Base-by-base conservation (phyloP, 495 filamentous ascomycete species). In the Bombardia bombarda region DNA sequence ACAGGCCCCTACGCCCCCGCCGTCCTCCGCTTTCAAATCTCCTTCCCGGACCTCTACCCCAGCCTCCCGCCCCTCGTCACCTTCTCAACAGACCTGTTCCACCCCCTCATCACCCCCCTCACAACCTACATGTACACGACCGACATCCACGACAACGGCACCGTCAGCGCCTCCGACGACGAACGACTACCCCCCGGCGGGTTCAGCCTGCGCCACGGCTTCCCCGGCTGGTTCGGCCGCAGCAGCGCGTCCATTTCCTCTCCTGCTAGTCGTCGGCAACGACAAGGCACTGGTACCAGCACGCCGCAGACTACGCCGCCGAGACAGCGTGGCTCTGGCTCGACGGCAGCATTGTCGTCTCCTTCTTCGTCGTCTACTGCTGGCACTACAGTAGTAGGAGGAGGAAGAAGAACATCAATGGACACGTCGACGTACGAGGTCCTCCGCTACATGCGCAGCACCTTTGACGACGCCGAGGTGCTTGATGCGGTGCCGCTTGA, bases 121-220 rank as follows among this genome's bases (percentile, higher is more conserved):
- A 95, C 87, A 5, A 93, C 87, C 2, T 87, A 93, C 61, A 90
- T 87, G 46, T 92, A 90, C 66, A 83, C 85, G 35, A 87, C 85
- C 18, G 78, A 81, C 46, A 74, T 81, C 4, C 70, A 82, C 23
- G 72, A 77, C 40, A 79, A 67, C 20, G 84, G 83, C 21, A 86
- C 85, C 0, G 81, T 85, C 32, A 89, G 84, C 57, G 84, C 86
- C 10, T 80, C 79, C 7, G 87, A 93, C 55, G 82, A 84, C 13
- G 83, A 90, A 54, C 70, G 85, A 10, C 65, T 95, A 44, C 84
- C 87, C 0, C 88, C 90, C 0, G 90, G 90, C 3, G 84, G 86
- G 0, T 95, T 95, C 61, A 87, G 82, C 49, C 71, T 97, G 26
- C 70, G 84, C 36, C 84, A 95, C 66, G 90, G 87, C 16, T 96